Evolutionary conservation across 2,329 filamentous ascomycete genomes (phyloP).

Genomic region (Colletotrichum sp.): DNA sequence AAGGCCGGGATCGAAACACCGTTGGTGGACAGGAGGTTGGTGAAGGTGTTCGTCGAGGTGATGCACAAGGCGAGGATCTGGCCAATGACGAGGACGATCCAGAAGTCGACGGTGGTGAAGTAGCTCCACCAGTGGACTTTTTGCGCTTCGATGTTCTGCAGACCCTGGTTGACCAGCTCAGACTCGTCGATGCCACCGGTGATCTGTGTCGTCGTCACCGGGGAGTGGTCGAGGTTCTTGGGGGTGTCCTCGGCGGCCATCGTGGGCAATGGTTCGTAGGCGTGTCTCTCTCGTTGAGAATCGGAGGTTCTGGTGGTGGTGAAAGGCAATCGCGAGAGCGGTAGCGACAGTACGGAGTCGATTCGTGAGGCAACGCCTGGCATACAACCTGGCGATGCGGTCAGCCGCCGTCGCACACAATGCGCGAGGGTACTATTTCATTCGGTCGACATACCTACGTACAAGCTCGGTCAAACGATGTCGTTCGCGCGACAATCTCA

Average conservation of each 20-base stretch:
- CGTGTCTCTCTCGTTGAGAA: constrained; percentile 10
- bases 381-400: constrained; percentile 13
- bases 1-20: constrained; percentile 90
- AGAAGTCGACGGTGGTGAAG: constrained; percentile 85
- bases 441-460: not conserved
- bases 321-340: constrained; percentile 24
- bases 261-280: constrained; percentile 6
- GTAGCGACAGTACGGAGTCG: constrained; percentile 17
- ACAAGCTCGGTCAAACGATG: not conserved
- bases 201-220: constrained; percentile 22
- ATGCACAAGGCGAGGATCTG: constrained; percentile 89
- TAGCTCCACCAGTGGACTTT: constrained; percentile 72
- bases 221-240: not conserved
- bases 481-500: not conserved
- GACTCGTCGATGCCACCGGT: constrained; percentile 27
- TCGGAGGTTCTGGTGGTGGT: constrained; percentile 21
- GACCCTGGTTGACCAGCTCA: constrained; percentile 52
- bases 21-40: constrained; percentile 68
- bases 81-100: constrained; percentile 79
- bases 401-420: not conserved
- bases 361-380: not conserved
- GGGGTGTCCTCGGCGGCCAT: constrained; percentile 8
- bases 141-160: constrained; percentile 59
- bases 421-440: not conserved
- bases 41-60: constrained; percentile 92